Evolutionary conservation across 306 rosid species (phyloP), one percentile per base, ranked within the genome.

Genomic region (Pueraria montana): DNA sequence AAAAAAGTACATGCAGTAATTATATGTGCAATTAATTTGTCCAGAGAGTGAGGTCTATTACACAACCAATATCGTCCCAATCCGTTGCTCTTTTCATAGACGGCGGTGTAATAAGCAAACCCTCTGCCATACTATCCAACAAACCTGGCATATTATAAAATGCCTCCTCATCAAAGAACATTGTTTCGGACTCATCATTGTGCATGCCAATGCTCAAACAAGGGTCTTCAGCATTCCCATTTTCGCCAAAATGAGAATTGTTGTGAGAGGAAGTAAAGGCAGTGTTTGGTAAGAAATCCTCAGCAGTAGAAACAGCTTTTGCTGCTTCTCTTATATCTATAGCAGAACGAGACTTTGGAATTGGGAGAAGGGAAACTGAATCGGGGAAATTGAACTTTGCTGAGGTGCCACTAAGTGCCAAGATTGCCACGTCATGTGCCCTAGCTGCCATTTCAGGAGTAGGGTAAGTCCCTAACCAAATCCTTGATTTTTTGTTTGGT

Each of bases 361-460:
- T 32, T 1, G 86, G 88, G 7, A 86, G 83, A 48, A 81, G 77
- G 30, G 20, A 14, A 64, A 82, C 81, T 8, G 67, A 72, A 20
- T 77, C 61, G 3, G 86, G 73, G 53, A 86, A 86, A 45, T 86
- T 86, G 66, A 86, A 81, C 3, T 12, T 23, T 0, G 88, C 86
- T 3, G 82, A 52, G 45, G 26, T 17, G 52, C 88, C 88, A 21
- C 46, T 69, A 17, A 85, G 83, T 24, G 83, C 73, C 17, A 85
- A 69, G 21, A 73, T 80, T 13, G 88, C 88, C 70, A 77, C 88
- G 11, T 85, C 88, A 43, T 85, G 74, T 27, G 88, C 88, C 88
- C 80, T 81, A 81, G 86, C 88, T 0, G 88, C 88, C 88, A 85
- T 76, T 77, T 85, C 88, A 3, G 88, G 86, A 6, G 63, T 26